Base-by-base conservation (phyloP, 345 rosid species). In the Eucalyptus regnans region DNA sequence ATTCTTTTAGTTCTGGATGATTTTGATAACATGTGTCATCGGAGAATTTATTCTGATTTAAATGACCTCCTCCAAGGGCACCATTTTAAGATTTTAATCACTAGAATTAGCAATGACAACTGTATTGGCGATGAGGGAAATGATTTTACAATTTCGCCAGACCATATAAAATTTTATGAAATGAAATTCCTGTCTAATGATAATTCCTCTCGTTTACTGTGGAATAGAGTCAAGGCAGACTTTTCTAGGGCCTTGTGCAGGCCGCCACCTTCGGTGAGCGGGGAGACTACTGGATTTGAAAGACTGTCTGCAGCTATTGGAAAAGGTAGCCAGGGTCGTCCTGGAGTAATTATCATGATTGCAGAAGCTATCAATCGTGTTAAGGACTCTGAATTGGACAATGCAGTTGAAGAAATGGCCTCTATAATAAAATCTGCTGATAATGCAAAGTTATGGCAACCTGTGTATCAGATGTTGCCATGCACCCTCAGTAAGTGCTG, bases 1-100 rank as follows among this genome's bases (percentile, higher is more conserved):
- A 86, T 89, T 76, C 56, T 87, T 29, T 85, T 86, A 15, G 88
- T 87, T 56, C 89, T 87, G 11, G 90, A 89, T 31, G 87, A 37
- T 58, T 8, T 49, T 46, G 33, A 60, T 33, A 37, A 33, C 31
- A 52, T 52, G 23, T 9, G 9, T 52, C 25, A 83, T 22, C 3
- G 1, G 3, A 48, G 9, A 23, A 58, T 60, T 49, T 49, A 85
- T 51, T 5, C 54, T n/a, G 49, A 89, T 25, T 86, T 89, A 85
- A 46, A 48, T 58, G 50, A 14, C 50, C 4, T 89, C 49, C 87
- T 89, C 2, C 84, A 20, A 23, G 43, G 13, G 1, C 29, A 56
- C 20, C 48, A 22, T 44, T 48, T 62, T 27, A 89, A 86, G 87
- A 25, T 84, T 48, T 66, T 50, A 20, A 15, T 89, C 87, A 62